These are phyloP conservation scores for Tubosaeta brunneosetosa DNA, from an alignment of 768 basidiomycete genomes.

Conservation along the genomic window DNA sequence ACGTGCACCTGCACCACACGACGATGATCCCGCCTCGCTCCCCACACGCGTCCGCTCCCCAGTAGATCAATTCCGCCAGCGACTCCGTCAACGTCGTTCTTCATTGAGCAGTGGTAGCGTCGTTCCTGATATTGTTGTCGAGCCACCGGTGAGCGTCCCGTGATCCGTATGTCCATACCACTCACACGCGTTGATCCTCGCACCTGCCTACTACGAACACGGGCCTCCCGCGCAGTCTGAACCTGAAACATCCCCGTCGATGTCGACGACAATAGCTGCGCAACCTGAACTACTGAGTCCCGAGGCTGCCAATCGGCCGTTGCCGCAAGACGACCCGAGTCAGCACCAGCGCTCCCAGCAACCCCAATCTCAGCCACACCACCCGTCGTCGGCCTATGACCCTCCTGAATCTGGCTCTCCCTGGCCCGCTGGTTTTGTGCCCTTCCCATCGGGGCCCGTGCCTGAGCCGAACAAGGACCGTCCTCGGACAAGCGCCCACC, in stretches of 20 bases:
- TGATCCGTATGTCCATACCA: background rate
- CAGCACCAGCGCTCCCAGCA: background rate
- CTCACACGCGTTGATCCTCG: background rate
- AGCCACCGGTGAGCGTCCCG: constrained; percentile 41
- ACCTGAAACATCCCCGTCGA: constrained; percentile 35
- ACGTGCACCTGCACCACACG: background rate
- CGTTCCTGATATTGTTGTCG: constrained; percentile 40
- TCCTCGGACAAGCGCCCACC: background rate
- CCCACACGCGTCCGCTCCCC: constrained; percentile 16
- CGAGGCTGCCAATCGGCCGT: constrained; percentile 31
- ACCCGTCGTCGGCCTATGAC: constrained; percentile 1
- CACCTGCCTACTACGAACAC: background rate
- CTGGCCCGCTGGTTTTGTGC: constrained; percentile 21
- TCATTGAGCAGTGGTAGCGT: constrained; percentile 28
- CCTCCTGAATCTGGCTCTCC: constrained; percentile 9
- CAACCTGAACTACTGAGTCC: constrained; percentile 44
- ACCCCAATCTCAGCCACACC: background rate
- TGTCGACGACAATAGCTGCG: constrained; percentile 23
- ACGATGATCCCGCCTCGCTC: constrained; percentile 5
- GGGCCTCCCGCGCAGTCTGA: constrained; percentile 31
- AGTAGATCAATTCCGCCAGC: constrained; percentile 21
- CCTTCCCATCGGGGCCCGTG: background rate
- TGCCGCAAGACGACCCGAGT: constrained; percentile 18
- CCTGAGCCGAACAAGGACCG: background rate
- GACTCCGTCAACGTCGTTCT: constrained; percentile 27